These are phyloP conservation scores for Peronospora destructor DNA, from an alignment of 352 stramenopile genomes.

Conservation along the genomic window DNA sequence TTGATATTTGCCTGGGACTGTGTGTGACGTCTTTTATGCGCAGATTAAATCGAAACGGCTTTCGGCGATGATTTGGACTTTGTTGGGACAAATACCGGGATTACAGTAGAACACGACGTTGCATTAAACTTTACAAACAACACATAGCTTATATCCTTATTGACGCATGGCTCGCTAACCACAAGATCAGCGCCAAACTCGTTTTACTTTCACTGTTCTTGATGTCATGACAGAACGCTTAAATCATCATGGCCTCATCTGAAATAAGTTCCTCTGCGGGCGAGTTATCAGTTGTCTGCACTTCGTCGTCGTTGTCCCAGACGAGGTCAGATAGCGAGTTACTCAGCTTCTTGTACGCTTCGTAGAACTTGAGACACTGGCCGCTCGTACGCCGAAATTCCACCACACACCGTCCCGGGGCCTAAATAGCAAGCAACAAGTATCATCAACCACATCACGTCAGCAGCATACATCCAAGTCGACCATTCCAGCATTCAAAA, in stretches of 20 bases:
- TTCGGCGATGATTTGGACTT: no score
- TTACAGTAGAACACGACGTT: no score
- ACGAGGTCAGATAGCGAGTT: constrained; percentile 43
- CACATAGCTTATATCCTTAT: no score
- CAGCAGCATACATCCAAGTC: constrained; percentile 20
- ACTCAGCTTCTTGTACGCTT: constrained; percentile 65
- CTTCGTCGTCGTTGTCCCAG: constrained; percentile 41
- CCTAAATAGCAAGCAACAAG: constrained; percentile 31
- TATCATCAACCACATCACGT: constrained; percentile 22
- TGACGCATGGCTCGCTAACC: no score
- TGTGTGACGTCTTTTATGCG: no score
- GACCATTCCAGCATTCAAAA: constrained; percentile 11
- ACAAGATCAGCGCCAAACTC: no score
- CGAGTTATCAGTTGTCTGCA: constrained; percentile 18
- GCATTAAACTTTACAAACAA: no score
- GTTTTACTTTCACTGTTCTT: background rate
- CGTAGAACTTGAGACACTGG: constrained; percentile 64
- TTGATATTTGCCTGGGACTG: no score
- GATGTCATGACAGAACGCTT: constrained; percentile 14
- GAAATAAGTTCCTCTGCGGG: constrained; percentile 66
- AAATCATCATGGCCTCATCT: constrained; percentile 81
- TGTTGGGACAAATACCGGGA: no score
- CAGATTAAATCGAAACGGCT: no score
- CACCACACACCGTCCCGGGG: constrained; percentile 46
- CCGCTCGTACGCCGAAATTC: constrained; percentile 69